Conservation (phyloP, 108 stramenopile genomes). For the Fragilariopsis cylindrus region DNA sequence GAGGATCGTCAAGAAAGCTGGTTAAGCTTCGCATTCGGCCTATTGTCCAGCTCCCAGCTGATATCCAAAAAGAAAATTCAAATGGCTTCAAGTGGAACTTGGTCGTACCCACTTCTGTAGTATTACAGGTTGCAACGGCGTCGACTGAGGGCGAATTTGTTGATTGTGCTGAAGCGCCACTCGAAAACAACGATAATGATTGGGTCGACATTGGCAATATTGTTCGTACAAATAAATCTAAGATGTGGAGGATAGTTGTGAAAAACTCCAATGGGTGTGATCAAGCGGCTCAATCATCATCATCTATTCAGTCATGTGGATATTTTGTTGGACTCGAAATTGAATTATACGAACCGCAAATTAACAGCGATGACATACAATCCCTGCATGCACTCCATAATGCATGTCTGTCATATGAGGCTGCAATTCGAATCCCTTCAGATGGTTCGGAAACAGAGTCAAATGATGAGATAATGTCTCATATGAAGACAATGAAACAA, state of each 20-base stretch:
- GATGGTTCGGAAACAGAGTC: conserved; percentile 8
- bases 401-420: conserved; percentile 27
- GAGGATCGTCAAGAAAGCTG: conserved; percentile 39
- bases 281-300: not conserved
- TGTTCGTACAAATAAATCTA: conserved; percentile 50
- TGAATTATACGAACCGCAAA: conserved; percentile 52
- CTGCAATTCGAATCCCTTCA: conserved; percentile 26
- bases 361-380: conserved; percentile 56
- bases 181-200: conserved; percentile 8
- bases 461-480: not conserved
- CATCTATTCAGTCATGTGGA: not conserved
- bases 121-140: conserved; percentile 49
- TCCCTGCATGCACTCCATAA: conserved; percentile 63
- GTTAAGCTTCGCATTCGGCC: conserved; percentile 37
- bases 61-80: conserved; percentile 19
- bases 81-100: conserved; percentile 9
- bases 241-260: conserved; percentile 50
- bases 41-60: conserved; percentile 19
- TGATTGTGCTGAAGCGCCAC: conserved; percentile 30
- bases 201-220: conserved; percentile 43
- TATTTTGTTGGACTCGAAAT: conserved; percentile 48
- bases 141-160: conserved; percentile 63
- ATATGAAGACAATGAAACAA: conserved; percentile 31
- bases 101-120: conserved; percentile 33
- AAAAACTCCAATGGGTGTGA: conserved; percentile 4